Conservation (phyloP, 208 protist genomes). For the Crithidia bombi region DNA sequence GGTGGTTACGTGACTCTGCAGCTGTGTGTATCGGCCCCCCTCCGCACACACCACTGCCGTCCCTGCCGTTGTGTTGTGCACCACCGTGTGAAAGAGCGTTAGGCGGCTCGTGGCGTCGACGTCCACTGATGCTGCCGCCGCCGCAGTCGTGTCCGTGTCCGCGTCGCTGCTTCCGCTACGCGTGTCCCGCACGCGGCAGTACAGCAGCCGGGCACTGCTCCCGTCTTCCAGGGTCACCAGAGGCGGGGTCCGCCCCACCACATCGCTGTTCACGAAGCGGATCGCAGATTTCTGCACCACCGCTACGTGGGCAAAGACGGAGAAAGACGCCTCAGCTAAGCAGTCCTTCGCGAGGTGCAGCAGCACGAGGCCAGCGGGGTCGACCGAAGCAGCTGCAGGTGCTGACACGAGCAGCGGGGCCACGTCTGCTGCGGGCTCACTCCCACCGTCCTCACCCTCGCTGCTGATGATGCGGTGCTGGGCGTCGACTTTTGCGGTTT, state of each 20-base stretch:
- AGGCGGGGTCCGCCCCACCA: neutral
- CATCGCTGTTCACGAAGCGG: slow-evolving; percentile 16
- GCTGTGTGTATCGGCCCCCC: neutral
- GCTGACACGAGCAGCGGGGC: too few relatives aligned
- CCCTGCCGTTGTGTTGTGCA: neutral
- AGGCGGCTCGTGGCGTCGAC: slow-evolving; percentile 2
- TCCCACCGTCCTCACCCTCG: too few relatives aligned
- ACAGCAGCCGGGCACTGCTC: slow-evolving; percentile 8
- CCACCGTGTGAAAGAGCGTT: neutral
- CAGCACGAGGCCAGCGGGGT: too few relatives aligned
- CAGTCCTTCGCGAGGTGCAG: slow-evolving; percentile 15
- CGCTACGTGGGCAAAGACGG: slow-evolving; percentile 6
- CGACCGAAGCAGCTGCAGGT: too few relatives aligned
- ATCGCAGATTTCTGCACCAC: slow-evolving; percentile 3
- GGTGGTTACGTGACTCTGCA: neutral
- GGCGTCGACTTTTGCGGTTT: neutral
- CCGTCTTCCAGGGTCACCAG: slow-evolving; percentile 9
- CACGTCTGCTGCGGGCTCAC: too few relatives aligned
- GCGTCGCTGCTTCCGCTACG: neutral
- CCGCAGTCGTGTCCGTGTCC: neutral
- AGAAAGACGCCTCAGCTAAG: slow-evolving; percentile 12
- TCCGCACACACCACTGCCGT: neutral
- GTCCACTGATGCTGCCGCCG: neutral
- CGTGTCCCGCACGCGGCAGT: slow-evolving; percentile 13
- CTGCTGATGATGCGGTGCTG: too few relatives aligned